phyloP scores from a whole-genome alignment of 2,329 filamentous ascomycete genomes.

The Phialemoniopsis sp. region DNA sequence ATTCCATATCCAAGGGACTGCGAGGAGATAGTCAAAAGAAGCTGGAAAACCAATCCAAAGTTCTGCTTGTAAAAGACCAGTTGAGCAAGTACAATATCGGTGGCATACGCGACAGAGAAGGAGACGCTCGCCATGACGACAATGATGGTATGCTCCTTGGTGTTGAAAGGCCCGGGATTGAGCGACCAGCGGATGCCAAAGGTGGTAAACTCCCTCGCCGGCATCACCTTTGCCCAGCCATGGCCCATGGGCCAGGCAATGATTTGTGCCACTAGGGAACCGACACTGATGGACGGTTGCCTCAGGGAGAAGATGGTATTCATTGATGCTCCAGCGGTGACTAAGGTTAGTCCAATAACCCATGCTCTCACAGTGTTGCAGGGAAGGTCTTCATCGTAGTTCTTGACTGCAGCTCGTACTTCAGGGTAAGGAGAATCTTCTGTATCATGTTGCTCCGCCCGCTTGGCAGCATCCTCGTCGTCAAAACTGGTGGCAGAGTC shows the following conservation, averaged over 20 bases:
- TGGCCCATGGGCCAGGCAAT: conserved; percentile 61
- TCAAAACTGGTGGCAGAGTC: conserved; percentile 9
- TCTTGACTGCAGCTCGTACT: conserved; percentile 59
- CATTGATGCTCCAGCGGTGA: conserved; percentile 53
- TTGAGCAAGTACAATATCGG: conserved; percentile 70
- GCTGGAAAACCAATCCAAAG: conserved; percentile 62
- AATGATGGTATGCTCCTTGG: conserved; percentile 67
- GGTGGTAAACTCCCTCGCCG: conserved; percentile 40
- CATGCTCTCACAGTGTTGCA: conserved; percentile 64
- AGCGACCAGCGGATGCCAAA: conserved; percentile 52
- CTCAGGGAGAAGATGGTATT: conserved; percentile 62
- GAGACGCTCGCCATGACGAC: conserved; percentile 69
- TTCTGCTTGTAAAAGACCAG: conserved; percentile 67
- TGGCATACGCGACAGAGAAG: conserved; percentile 67
- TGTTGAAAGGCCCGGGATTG: conserved; percentile 67
- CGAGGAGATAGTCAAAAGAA: conserved; percentile 63
- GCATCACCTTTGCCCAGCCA: conserved; percentile 54
- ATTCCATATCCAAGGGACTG: conserved; percentile 68
- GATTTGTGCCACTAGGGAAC: conserved; percentile 58
- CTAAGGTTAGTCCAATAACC: conserved; percentile 55
- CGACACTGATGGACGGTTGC: conserved; percentile 57
- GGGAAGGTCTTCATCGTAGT: conserved; percentile 61
- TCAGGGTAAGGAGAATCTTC: conserved; percentile 65
- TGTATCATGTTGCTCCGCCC: conserved; percentile 20
- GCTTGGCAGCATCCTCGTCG: conserved; percentile 12